Percentiles rank a stretch among this genome's conserved stretches.
phyloP scores from a whole-genome alignment of 768 basidiomycete species.

The Boletus bicolor region DNA sequence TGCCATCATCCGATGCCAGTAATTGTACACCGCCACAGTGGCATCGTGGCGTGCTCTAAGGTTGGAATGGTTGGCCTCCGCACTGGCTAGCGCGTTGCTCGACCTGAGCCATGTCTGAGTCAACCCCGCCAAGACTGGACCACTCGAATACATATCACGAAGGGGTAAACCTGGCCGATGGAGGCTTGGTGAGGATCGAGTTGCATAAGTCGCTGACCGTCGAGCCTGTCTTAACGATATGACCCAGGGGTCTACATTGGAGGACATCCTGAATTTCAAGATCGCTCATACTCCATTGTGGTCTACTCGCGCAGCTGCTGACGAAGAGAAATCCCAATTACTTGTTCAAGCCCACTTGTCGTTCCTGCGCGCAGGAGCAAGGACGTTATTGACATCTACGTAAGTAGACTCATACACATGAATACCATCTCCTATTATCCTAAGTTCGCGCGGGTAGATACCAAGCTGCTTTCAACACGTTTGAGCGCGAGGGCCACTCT shows the following conservation, averaged over 20 bases:
- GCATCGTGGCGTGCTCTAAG: background rate
- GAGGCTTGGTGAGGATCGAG: conserved; percentile 33
- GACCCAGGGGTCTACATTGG: conserved; percentile 59
- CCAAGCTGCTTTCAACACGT: conserved; percentile 58
- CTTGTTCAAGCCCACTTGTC: conserved; percentile 58
- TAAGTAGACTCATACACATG: conserved; percentile 25
- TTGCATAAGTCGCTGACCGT: background rate
- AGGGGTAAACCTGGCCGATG: conserved; percentile 20
- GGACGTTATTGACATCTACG: conserved; percentile 69
- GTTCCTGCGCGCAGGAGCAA: conserved; percentile 64
- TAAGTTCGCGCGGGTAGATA: conserved; percentile 43
- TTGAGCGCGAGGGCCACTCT: conserved; percentile 48
- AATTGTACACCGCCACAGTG: conserved; percentile 2
- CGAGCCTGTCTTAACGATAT: background rate
- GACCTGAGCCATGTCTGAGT: background rate
- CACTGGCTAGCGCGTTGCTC: background rate
- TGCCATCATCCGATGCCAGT: too few relatives aligned
- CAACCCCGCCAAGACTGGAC: background rate
- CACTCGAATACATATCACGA: conserved; percentile 8
- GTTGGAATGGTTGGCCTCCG: background rate
- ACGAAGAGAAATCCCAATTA: conserved; percentile 42
- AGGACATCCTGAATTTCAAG: conserved; percentile 45
- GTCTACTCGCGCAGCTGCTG: conserved; percentile 61
- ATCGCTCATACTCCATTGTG: conserved; percentile 60
- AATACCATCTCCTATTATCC: background rate